Evolutionary conservation across 352 stramenopile species (phyloP).

Genomic region (Plasmopara halstedii): DNA sequence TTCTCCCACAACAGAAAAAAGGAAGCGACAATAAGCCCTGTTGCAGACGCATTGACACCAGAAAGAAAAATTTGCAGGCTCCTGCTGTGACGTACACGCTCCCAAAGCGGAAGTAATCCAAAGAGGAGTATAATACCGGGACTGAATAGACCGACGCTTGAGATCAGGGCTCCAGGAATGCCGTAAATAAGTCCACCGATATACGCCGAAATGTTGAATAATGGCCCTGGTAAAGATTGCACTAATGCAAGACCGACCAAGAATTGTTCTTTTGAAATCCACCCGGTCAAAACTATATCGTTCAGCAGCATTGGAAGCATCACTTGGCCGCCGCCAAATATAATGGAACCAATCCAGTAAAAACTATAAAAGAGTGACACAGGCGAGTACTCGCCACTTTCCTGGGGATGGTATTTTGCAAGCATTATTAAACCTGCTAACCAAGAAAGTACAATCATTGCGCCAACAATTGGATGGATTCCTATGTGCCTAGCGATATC

Average conservation of each 20-base stretch:
- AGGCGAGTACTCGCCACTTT: conserved; percentile 27
- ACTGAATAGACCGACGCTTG: conserved; percentile 86
- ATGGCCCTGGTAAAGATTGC: conserved; percentile 88
- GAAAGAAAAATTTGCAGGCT: conserved; percentile 85
- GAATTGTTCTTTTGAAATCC: conserved; percentile 90
- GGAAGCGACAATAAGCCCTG: conserved; percentile 85
- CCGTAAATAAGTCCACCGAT: conserved; percentile 84
- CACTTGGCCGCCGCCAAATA: conserved; percentile 93
- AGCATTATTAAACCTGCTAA: conserved; percentile 55
- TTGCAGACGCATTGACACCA: conserved; percentile 87
- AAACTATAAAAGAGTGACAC: conserved; percentile 86
- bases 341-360: conserved; percentile 92
- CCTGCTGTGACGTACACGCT: conserved; percentile 73
- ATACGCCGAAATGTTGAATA: conserved; percentile 95
- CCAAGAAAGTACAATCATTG: conserved; percentile 76
- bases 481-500: conserved; percentile 63
- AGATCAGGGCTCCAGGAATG: conserved; percentile 82
- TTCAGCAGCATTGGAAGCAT: conserved; percentile 88
- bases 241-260: conserved; percentile 90
- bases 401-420: conserved; percentile 40
- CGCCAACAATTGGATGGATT: conserved; percentile 73
- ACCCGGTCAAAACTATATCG: conserved; percentile 78
- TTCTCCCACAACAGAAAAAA: conserved; percentile 87
- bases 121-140: conserved; percentile 90
- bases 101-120: conserved; percentile 89